Base-by-base conservation (phyloP, 1,284 basidiomycete species). In the Kalmanozyma brasiliensis region DNA sequence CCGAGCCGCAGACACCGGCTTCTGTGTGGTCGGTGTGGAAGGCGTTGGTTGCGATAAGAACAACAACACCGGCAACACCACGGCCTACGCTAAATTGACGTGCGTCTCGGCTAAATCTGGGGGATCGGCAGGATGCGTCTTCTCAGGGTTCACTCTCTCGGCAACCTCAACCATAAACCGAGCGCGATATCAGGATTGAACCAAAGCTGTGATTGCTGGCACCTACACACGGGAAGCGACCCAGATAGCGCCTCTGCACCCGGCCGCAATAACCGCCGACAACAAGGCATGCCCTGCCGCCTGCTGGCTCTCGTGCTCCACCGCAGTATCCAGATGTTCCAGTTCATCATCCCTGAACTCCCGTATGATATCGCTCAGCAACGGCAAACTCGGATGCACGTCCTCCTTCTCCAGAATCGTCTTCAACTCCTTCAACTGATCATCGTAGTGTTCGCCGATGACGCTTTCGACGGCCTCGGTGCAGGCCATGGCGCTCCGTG, bases 401-500 rank as follows among this genome's bases (percentile, higher is more conserved):
- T 60, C 53, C 23, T 52, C 65, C 8, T 35, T n/a, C 24, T 69
- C 37, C 11, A 53, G 37, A 11, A 79, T 76, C 0, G 42, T 45
- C 9, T 45, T 36, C 6, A 81, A 55, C 46, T 77, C 74, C 17
- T 60, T 66, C 8, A 81, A 32, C 60, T 81, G 79, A 34, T 97
- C 93, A 82, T 97, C 93, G 77, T 98, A 98, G 82, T 98, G 94
- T 82, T 98, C 94, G 24, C 94, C 94, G 53, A 98, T 98, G 45
- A 94, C 93, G 0, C 93, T 97, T 83, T 98, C 94, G 5, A 98
- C 94, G 0, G 94, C 94, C 82, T 98, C 94, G 0, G 94, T 98
- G 76, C 94, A 97, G 2, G 94, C 94, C 94, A 98, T 98, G 1
- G 94, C 94, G 8, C 93, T 93, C 72, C 97, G 89, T 76, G 89